Conservation (phyloP, 768 basidiomycete genomes). For the Macrolepiota albuminosa region DNA sequence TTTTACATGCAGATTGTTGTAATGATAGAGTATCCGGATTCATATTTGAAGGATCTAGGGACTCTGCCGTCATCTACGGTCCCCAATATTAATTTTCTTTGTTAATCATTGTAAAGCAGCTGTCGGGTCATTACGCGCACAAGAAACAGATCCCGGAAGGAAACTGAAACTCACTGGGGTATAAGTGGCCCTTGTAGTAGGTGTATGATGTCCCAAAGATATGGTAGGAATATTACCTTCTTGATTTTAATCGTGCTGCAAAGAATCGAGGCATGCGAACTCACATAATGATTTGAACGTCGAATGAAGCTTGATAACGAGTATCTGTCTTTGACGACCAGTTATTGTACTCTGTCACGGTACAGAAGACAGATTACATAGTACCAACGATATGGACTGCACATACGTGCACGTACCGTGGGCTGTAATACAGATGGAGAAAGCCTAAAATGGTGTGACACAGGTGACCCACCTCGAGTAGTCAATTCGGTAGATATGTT, state of each 20-base stretch:
- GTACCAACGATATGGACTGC: background rate
- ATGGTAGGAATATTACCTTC: background rate
- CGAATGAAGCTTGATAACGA: background rate
- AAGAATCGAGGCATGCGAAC: background rate
- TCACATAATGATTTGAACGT: no score
- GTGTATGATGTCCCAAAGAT: background rate
- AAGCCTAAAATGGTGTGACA: background rate
- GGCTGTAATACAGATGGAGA: background rate
- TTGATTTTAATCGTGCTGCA: background rate
- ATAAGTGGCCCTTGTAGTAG: background rate
- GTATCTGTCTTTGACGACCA: background rate
- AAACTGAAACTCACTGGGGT: background rate
- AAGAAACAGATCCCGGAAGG: no score
- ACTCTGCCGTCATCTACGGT: background rate
- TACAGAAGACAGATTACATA: background rate
- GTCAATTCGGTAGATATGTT: no score
- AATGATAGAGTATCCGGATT: no score
- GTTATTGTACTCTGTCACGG: background rate
- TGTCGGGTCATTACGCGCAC: no score
- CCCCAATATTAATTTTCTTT: background rate
- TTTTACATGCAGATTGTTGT: background rate
- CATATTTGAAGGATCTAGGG: background rate
- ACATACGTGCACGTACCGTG: background rate
- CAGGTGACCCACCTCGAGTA: no score
- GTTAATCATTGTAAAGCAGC: background rate